Conservation (phyloP, 1,139 yeast species). For the Yamadazyma triangularis region DNA sequence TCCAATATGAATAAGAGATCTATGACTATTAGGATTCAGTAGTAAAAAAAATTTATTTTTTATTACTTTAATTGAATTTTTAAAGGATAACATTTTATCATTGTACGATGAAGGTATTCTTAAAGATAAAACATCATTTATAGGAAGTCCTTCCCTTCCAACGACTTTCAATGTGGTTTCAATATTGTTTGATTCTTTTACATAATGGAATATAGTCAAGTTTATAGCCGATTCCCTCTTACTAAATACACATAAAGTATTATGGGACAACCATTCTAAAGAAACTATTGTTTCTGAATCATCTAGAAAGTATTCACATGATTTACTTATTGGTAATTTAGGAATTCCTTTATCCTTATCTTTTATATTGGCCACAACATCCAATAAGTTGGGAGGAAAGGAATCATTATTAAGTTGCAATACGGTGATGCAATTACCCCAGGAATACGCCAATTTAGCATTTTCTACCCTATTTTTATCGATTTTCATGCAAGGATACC, state of each 20-base stretch:
- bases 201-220: neutral
- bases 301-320: constrained; percentile 33
- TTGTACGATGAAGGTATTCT: constrained; percentile 21
- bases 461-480: constrained; percentile 20
- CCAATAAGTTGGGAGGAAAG: constrained; percentile 25
- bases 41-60: constrained; percentile 21
- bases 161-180: neutral
- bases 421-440: constrained; percentile 56
- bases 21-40: neutral
- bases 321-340: constrained; percentile 36
- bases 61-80: constrained; percentile 18
- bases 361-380: constrained; percentile 28
- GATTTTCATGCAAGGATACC: constrained; percentile 46
- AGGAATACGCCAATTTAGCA: constrained; percentile 62
- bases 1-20: constrained; percentile 35
- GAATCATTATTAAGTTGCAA: constrained; percentile 43
- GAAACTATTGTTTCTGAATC: constrained; percentile 41
- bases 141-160: neutral
- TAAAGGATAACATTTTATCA: constrained; percentile 5
- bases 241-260: constrained; percentile 40
- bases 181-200: no score
- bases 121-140: no score
- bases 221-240: constrained; percentile 3
- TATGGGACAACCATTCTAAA: constrained; percentile 57
- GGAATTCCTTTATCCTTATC: constrained; percentile 38